Evolutionary conservation across 1,139 yeast genomes (phyloP).

Genomic region (Pneumocystis oryctolagi): DNA sequence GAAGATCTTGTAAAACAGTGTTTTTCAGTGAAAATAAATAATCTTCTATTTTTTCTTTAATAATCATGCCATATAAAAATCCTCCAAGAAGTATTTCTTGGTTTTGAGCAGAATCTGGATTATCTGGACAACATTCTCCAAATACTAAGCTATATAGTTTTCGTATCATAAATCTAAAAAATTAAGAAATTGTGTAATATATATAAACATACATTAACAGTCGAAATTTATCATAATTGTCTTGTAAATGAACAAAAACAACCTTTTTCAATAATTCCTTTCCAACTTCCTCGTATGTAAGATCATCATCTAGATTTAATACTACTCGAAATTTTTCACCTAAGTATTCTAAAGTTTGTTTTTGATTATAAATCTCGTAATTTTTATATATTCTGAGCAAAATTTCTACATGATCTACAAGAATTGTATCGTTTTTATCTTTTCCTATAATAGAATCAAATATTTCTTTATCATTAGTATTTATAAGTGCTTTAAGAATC

Average conservation of each 20-base stretch:
- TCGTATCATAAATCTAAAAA: slow-evolving; percentile 61
- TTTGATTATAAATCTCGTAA: slow-evolving; percentile 61
- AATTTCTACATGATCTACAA: slow-evolving; percentile 94
- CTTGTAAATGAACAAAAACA: slow-evolving; percentile 72
- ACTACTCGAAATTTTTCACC: slow-evolving; percentile 95
- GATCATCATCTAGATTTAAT: slow-evolving; percentile 76
- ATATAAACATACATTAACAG: slow-evolving; percentile 36
- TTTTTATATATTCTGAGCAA: slow-evolving; percentile 73
- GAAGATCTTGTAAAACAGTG: slow-evolving; percentile 67
- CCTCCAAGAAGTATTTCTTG: slow-evolving; percentile 95
- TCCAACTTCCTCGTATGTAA: slow-evolving; percentile 83
- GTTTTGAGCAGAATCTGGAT: slow-evolving; percentile 98
- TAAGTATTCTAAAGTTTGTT: slow-evolving; percentile 78
- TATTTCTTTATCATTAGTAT: slow-evolving; percentile 85
- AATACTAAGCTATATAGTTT: slow-evolving; percentile 88
- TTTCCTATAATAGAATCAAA: slow-evolving; percentile 92
- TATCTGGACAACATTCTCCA: slow-evolving; percentile 92
- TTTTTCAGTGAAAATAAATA: slow-evolving; percentile 57
- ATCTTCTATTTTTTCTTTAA: slow-evolving; percentile 92
- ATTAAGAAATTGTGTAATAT: background rate
- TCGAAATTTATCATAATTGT: slow-evolving; percentile 64
- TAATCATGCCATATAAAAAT: slow-evolving; percentile 87
- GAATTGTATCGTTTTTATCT: slow-evolving; percentile 72
- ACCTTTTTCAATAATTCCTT: slow-evolving; percentile 65
- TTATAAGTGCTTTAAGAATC: slow-evolving; percentile 79